Percentiles rank a stretch among this genome's conserved stretches.
Conservation (phyloP, 306 rosid genomes). For the Benincasa hispida region DNA sequence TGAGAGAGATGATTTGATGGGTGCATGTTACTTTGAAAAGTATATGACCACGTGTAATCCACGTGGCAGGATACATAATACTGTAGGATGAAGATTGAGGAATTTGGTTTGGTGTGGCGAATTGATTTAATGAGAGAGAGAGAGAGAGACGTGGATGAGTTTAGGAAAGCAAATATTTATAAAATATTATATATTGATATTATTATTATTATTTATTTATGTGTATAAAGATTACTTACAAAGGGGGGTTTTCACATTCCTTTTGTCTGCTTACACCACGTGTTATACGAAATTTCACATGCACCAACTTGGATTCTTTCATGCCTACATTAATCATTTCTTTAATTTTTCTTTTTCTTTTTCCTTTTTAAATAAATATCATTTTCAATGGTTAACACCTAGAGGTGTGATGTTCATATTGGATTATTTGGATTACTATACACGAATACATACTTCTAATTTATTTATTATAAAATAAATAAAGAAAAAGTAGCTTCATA, state of each 20-base stretch:
- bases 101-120: slow-evolving; percentile 4
- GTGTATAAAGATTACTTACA: slow-evolving; percentile 1
- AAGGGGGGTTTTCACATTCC: slow-evolving; percentile 7
- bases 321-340: not conserved
- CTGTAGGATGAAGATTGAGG: slow-evolving; percentile 2
- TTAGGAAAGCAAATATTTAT: not conserved
- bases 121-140: not conserved
- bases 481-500: not conserved
- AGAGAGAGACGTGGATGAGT: not conserved
- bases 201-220: not conserved
- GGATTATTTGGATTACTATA: not conserved
- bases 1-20: not conserved
- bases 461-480: too few relatives aligned
- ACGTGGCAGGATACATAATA: slow-evolving; percentile 1
- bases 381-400: not conserved
- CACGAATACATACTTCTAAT: too few relatives aligned
- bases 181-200: not conserved
- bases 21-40: slow-evolving; percentile 6
- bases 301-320: slow-evolving; percentile 10
- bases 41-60: slow-evolving; percentile 8
- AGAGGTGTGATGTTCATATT: not conserved
- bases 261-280: slow-evolving; percentile 11
- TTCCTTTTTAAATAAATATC: not conserved
- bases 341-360: not conserved
- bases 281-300: not conserved